Conservation (phyloP, 768 basidiomycete genomes). For the Phallus indusiatus region DNA sequence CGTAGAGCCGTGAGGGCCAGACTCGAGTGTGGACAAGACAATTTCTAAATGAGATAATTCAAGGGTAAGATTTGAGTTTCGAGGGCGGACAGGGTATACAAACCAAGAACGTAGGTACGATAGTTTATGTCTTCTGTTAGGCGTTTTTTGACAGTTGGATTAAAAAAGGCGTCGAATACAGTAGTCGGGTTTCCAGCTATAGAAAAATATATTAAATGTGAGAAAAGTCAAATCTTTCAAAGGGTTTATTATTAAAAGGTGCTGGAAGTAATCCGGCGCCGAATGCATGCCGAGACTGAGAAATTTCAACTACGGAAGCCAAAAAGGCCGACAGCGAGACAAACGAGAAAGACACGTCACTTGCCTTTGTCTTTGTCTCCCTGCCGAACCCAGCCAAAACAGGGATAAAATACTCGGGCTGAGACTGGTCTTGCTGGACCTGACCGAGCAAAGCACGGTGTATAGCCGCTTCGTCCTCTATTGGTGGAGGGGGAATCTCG, state of each 20-base stretch:
- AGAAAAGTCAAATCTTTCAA: too few species aligned
- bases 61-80: not conserved
- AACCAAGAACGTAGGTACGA: slow-evolving; percentile 63
- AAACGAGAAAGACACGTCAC: slow-evolving; percentile 7
- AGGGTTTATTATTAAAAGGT: not conserved
- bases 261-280: not conserved
- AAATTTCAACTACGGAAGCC: slow-evolving; percentile 1
- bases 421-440: slow-evolving; percentile 29
- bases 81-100: slow-evolving; percentile 13
- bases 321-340: slow-evolving; percentile 1
- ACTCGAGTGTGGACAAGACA: slow-evolving; percentile 22
- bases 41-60: slow-evolving; percentile 30
- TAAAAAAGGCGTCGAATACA: slow-evolving; percentile 68
- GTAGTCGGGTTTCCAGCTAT: slow-evolving; percentile 59
- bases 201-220: not conserved
- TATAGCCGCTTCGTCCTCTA: slow-evolving; percentile 45
- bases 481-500: slow-evolving; percentile 54
- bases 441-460: slow-evolving; percentile 48
- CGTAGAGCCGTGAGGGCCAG: slow-evolving; percentile 47
- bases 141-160: slow-evolving; percentile 49
- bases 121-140: slow-evolving; percentile 52
- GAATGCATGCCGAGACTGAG: slow-evolving; percentile 1
- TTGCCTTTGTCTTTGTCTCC: slow-evolving; percentile 62
- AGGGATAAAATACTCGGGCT: slow-evolving; percentile 54
- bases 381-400: slow-evolving; percentile 58